Percentiles rank a stretch among this genome's conserved stretches.
phyloP scores from a whole-genome alignment of 768 basidiomycete species.

The Pulveroboletus frians region DNA sequence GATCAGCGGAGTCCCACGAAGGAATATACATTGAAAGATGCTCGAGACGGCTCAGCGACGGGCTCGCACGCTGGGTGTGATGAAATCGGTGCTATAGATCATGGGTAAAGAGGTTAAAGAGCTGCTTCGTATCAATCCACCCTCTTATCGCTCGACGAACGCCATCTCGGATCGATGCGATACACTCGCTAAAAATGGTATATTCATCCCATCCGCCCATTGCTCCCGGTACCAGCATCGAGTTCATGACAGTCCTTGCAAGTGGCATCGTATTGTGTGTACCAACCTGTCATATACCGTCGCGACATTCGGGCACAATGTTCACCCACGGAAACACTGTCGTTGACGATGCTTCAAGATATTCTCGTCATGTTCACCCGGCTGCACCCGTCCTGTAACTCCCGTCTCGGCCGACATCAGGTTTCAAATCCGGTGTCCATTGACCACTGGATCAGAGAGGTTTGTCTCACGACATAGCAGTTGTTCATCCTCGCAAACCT shows the following conservation, averaged over 20 bases:
- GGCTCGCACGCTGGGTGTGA: constrained; percentile 2
- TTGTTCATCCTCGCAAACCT: neutral
- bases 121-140: neutral
- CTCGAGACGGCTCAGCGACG: constrained; percentile 7
- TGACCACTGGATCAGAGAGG: constrained; percentile 14
- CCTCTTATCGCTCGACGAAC: constrained; percentile 20
- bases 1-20: constrained; percentile 5
- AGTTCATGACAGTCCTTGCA: neutral
- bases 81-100: constrained; percentile 7
- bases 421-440: constrained; percentile 2
- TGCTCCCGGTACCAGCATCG: neutral
- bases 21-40: constrained; percentile 12
- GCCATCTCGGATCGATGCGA: constrained; percentile 27
- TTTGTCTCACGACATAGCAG: neutral
- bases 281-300: too few species aligned
- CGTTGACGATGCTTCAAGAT: neutral
- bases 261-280: neutral
- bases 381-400: too few species aligned
- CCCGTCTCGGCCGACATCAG: too few species aligned
- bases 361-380: neutral
- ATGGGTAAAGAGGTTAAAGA: constrained; percentile 15
- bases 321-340: too few species aligned
- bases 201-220: neutral
- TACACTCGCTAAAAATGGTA: neutral
- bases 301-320: too few species aligned